Evolutionary conservation across 441 rosid species (phyloP).

Genomic region (Arabidopsis hybrid): DNA sequence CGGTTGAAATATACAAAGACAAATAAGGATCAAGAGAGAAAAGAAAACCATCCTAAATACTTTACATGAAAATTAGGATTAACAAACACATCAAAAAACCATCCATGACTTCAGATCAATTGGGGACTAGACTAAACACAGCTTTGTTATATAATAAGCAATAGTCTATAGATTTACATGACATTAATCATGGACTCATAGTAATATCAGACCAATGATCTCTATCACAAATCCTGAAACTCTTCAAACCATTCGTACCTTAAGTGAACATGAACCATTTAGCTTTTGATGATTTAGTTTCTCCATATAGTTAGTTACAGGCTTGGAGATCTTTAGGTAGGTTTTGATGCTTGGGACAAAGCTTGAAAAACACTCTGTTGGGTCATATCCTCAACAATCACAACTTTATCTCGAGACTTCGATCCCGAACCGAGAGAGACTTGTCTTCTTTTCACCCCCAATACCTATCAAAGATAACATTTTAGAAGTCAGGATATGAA

Average conservation of each 20-base stretch:
- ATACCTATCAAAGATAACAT: conserved; percentile 55
- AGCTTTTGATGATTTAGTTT: background rate
- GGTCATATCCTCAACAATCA: conserved; percentile 76
- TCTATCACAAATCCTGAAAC: background rate
- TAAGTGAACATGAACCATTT: conserved; percentile 6
- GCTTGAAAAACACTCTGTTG: conserved; percentile 63
- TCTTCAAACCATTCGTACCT: background rate
- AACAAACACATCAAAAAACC: background rate
- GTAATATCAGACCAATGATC: background rate
- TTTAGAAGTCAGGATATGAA: conserved; percentile 3
- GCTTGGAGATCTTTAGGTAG: conserved; percentile 27
- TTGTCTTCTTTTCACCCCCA: conserved; percentile 88
- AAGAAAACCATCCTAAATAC: background rate
- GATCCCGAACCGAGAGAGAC: conserved; percentile 85
- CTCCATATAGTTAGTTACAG: conserved; percentile 20
- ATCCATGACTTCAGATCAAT: conserved; percentile 1
- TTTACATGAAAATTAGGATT: background rate
- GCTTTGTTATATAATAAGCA: conserved; percentile 13
- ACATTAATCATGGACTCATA: background rate
- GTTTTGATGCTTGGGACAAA: conserved; percentile 59
- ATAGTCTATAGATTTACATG: conserved; percentile 24
- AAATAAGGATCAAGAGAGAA: background rate
- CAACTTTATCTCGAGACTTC: conserved; percentile 88
- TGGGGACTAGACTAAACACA: conserved; percentile 10
- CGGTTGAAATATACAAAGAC: background rate